phyloP scores from a whole-genome alignment of 495 filamentous ascomycete species.

The Endocarpon pusillum region DNA sequence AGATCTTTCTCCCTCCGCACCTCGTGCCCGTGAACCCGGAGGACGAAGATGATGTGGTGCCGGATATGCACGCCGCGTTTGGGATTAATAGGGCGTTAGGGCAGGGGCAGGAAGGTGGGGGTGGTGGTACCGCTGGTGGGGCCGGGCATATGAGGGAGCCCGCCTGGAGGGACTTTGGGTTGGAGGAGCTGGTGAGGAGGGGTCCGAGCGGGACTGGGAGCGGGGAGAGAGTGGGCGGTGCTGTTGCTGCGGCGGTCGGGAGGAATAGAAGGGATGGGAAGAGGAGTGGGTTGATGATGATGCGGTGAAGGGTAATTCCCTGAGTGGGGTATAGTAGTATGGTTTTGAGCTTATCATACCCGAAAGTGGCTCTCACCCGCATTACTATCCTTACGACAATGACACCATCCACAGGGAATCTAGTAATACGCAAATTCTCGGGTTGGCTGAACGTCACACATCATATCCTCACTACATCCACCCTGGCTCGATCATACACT shows the following conservation, averaged over 20 bases:
- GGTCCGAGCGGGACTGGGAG: conserved; percentile 9
- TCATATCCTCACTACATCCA: conserved; percentile 69
- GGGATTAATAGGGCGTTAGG: conserved; percentile 71
- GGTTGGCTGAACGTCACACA: no score
- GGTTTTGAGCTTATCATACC: no score
- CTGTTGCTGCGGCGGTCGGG: conserved; percentile 6
- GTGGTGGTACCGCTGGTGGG: conserved; percentile 1
- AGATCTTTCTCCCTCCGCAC: conserved; percentile 79
- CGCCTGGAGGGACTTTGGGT: conserved; percentile 74
- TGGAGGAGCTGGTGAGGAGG: conserved; percentile 48
- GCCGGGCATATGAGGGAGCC: conserved; percentile 37
- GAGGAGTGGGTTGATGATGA: conserved; percentile 17
- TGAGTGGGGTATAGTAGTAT: no score
- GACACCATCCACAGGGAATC: no score
- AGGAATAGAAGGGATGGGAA: conserved; percentile 9
- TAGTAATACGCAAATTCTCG: no score
- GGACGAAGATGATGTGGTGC: conserved; percentile 95
- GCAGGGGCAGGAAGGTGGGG: conserved; percentile 6
- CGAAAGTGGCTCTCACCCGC: no score
- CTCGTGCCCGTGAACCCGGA: conserved; percentile 89
- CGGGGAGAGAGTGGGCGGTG: conserved; percentile 9
- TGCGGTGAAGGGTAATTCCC: conserved; percentile 24
- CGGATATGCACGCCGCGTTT: conserved; percentile 93
- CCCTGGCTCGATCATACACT: conserved; percentile 65
- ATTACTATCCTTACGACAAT: no score